Conservation (phyloP, 73 alveolate species). For the Paramecium pentaurelia region DNA sequence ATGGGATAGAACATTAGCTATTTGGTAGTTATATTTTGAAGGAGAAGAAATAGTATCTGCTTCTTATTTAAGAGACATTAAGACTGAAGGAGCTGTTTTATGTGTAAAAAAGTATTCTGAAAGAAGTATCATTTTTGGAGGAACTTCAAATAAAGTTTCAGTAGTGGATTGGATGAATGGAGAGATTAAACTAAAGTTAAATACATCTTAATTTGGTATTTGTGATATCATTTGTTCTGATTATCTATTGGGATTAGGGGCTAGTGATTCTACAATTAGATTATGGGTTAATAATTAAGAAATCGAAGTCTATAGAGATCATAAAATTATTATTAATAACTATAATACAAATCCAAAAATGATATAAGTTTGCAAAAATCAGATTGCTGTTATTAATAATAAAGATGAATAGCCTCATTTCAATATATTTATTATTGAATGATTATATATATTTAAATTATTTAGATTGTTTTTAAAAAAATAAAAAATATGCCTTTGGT, state of each 20-base stretch:
- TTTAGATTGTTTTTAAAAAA: neutral
- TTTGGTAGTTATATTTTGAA: slow-evolving; percentile 19
- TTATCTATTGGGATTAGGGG: neutral
- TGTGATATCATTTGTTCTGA: slow-evolving; percentile 12
- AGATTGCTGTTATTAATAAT: slow-evolving; percentile 4
- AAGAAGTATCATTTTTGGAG: slow-evolving; percentile 3
- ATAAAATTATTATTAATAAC: neutral
- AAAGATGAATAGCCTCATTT: slow-evolving; percentile 15
- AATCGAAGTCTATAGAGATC: slow-evolving; percentile 12
- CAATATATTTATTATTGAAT: neutral
- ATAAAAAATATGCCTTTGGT: slow-evolving; percentile 60
- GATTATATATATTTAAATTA: neutral
- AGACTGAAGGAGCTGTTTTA: neutral
- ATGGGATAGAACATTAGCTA: slow-evolving; percentile 35
- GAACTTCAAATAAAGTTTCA: neutral
- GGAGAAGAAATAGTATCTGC: slow-evolving; percentile 5
- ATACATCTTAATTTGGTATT: slow-evolving; percentile 22
- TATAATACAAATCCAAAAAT: slow-evolving; percentile 22
- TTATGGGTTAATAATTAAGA: neutral
- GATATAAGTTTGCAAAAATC: neutral
- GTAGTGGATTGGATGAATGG: slow-evolving; percentile 38
- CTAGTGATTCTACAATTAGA: slow-evolving; percentile 43
- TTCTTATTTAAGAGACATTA: neutral
- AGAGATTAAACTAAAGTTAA: neutral
- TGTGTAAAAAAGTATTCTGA: neutral